Evolutionary conservation across 2,329 filamentous ascomycete genomes (phyloP).

Genomic region (Colletotrichum lupini): DNA sequence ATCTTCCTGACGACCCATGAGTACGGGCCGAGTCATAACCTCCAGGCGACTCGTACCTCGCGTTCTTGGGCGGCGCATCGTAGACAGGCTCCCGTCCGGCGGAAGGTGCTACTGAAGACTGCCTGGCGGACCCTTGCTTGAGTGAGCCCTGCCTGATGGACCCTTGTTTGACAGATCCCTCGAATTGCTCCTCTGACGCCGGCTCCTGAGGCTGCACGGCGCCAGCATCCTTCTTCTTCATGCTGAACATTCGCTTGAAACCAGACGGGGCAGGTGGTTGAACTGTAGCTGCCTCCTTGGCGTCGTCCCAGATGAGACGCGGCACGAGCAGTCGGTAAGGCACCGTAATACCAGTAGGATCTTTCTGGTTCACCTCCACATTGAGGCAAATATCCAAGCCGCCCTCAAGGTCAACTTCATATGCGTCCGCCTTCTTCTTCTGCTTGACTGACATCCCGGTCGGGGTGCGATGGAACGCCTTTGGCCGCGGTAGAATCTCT

Average conservation of each 20-base stretch:
- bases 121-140: neutral
- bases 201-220: conserved; percentile 7
- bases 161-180: neutral
- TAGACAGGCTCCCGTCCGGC: conserved; percentile 32
- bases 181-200: conserved; percentile 22
- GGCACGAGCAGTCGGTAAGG: conserved; percentile 91
- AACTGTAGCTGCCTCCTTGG: conserved; percentile 38
- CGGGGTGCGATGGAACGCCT: conserved; percentile 74
- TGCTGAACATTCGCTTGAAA: conserved; percentile 58
- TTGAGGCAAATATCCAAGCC: conserved; percentile 90
- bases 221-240: conserved; percentile 46
- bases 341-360: conserved; percentile 88
- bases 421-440: conserved; percentile 62
- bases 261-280: conserved; percentile 45
- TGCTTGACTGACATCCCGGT: conserved; percentile 75
- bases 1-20: conserved; percentile 18
- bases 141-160: neutral
- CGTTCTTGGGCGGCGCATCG: conserved; percentile 16
- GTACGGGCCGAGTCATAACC: conserved; percentile 23
- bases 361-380: conserved; percentile 85
- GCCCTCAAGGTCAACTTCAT: conserved; percentile 80
- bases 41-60: conserved; percentile 24
- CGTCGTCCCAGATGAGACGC: conserved; percentile 70
- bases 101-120: conserved; percentile 12
- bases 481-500: conserved; percentile 32